Base-by-base conservation (phyloP, 345 rosid genomes). In the Ailanthus altissimus region DNA sequence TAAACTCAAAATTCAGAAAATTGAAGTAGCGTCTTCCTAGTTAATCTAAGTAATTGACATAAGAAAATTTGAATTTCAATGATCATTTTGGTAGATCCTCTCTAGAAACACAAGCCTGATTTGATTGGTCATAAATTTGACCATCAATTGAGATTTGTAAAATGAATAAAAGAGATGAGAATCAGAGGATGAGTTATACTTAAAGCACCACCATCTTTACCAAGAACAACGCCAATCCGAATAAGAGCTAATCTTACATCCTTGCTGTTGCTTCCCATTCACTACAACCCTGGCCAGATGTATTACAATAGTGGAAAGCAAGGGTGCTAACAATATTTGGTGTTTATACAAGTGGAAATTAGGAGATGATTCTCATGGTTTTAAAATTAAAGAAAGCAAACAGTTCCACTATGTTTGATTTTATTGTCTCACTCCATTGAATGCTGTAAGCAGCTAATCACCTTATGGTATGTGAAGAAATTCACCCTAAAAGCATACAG, bases 201-300 rank as follows among this genome's bases (percentile, higher is more conserved):
- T 86, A 93, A 86, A 81, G 97, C 98, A 78, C 99, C 99, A 9
- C 99, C 99, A 60, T 95, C 93, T 91, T 95, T 95, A 32, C 98
- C 99, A 56, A 95, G 91, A 82, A 95, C 99, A 69, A 95, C 97
- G 42, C 99, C 98, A 57, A 89, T 93, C 74, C 98, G 99, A 76
- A 95, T 88, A 62, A 86, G 97, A 57, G 90, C 91, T 77, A 95
- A 83, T 84, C 93, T 90, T 26, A 90, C 98, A 87, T 90, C 93
- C 74, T 85, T 83, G 98, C 99, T 36, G 90, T 81, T 72, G 81
- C 92, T 85, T 95, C 98, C 99, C 99, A 95, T 84, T 93, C 96
- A 83, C 96, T 86, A 82, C 99, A 95, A 46, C 93, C 97, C 99
- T 95, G 90, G 70, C 80, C 10, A 81, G 25, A 76, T 15, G 11